Base-by-base conservation (phyloP, 2,329 filamentous ascomycete genomes). In the Calonectria hongkongensis region DNA sequence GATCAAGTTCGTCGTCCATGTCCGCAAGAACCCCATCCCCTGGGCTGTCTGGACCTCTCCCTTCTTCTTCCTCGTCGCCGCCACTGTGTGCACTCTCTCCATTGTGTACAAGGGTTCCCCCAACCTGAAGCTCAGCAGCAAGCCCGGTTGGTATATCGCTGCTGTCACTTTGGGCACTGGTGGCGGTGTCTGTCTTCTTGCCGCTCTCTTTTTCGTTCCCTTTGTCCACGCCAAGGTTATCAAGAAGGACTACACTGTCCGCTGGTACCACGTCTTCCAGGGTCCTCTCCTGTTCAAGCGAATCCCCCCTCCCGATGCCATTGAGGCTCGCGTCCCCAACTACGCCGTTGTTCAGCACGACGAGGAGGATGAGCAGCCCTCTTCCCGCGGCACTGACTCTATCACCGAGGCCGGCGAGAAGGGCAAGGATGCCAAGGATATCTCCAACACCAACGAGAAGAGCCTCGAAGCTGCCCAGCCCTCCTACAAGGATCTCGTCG, bases 81-180 rank as follows among this genome's bases (percentile, higher is more conserved):
- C 88, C 68, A 94, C 92, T 71, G 85, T 95, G 79, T 94, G 93
- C 85, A 94, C 93, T 0, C 88, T 96, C 3, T 94, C 92, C 56
- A 92, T 96, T 78, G 93, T 95, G 77, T 95, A 94, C 89, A 95
- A 95, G 88, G 94, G 94, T 30, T 94, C 93, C 12, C 93, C 94
- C 33, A 75, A 75, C 48, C 73, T 80, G 2, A 73, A 75, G 16
- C 78, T 80, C 16, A n/a, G 64, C 41, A 62, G 67, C 30, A 93
- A 92, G 87, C 92, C 93, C 2, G 83, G 83, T 9, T 92, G 89
- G 89, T 95, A 90, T 80, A 90, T 95, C 73, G 92, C 88, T 16
- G 85, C 89, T 15, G 92, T 95, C 73, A 92, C 91, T 30, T 79
- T 95, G 74, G 92, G 93, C 51, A 88, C 87, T 45, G 93, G 93